Conservation (phyloP, 2,329 filamentous ascomycete species). For the Aureobasidium leucospermi region DNA sequence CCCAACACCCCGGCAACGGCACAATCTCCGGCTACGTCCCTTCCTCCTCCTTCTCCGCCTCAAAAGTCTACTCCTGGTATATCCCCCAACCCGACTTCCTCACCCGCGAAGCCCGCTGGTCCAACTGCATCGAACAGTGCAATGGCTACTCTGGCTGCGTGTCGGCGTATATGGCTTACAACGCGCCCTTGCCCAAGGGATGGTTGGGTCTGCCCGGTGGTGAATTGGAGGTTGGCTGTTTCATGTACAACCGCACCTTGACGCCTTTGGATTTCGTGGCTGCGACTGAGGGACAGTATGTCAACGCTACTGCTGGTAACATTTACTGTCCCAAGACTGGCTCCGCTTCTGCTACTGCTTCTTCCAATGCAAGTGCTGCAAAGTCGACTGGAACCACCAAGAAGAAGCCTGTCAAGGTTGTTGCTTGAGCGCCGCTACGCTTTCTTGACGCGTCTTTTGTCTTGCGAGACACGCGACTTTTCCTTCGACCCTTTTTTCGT, state of each 20-base stretch:
- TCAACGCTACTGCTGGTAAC: conserved; percentile 26
- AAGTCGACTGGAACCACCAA: background rate
- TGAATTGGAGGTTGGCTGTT: conserved; percentile 27
- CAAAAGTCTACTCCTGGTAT: conserved; percentile 30
- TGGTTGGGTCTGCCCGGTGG: conserved; percentile 29
- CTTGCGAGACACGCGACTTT: background rate
- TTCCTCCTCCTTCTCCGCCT: conserved; percentile 18
- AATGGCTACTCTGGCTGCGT: conserved; percentile 33
- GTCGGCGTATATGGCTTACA: conserved; percentile 30
- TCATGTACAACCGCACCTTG: conserved; percentile 29
- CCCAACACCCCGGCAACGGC: conserved; percentile 11
- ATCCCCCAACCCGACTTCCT: conserved; percentile 20
- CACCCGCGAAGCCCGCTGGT: conserved; percentile 17
- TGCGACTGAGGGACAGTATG: conserved; percentile 26
- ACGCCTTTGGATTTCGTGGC: conserved; percentile 24
- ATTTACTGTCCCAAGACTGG: conserved; percentile 24
- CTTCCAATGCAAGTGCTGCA: background rate
- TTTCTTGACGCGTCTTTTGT: too few species aligned
- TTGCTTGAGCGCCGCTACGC: background rate
- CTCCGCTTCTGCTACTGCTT: background rate
- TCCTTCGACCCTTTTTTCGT: too few species aligned
- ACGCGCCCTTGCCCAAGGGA: conserved; percentile 29
- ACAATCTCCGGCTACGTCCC: conserved; percentile 23
- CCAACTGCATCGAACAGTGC: conserved; percentile 34
- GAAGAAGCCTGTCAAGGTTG: conserved; percentile 3